Percentiles rank a stretch among this genome's conserved stretches.
These are phyloP conservation scores for Mucor saturninus DNA, from an alignment of 371 early-diverging fungal species.

Conservation along the genomic window DNA sequence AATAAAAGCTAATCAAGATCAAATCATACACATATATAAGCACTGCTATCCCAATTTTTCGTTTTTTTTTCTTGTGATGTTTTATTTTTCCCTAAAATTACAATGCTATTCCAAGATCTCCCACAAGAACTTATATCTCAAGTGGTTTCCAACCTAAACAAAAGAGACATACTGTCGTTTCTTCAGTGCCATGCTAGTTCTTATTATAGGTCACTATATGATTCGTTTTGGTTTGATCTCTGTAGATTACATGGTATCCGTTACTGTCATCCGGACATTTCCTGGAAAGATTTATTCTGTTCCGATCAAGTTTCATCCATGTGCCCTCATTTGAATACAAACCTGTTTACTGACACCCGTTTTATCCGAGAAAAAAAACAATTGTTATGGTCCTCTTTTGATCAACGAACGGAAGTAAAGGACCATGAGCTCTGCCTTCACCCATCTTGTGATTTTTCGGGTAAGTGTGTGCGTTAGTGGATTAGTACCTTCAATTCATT, in stretches of 20 bases:
- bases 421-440: constrained; percentile 7
- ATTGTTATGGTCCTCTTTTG: constrained; percentile 9
- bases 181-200: background rate
- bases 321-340: constrained; percentile 20
- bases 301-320: constrained; percentile 10
- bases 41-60: background rate
- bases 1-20: background rate
- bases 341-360: background rate
- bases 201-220: constrained; percentile 5
- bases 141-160: constrained; percentile 5
- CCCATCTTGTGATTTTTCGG: constrained; percentile 13
- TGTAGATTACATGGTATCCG: constrained; percentile 16
- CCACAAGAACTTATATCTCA: constrained; percentile 13
- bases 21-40: background rate
- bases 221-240: constrained; percentile 21
- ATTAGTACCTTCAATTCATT: too few species aligned
- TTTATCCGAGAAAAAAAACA: constrained; percentile 8
- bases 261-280: constrained; percentile 15
- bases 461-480: background rate
- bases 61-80: background rate
- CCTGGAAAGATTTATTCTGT: constrained; percentile 14
- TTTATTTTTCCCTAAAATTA: background rate
- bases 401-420: background rate
- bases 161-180: constrained; percentile 3
- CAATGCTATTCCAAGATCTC: constrained; percentile 8